Evolutionary conservation across 1,284 basidiomycete genomes (phyloP), one percentile per base, ranked within the genome.

Genomic region (Coniophora puteana): DNA sequence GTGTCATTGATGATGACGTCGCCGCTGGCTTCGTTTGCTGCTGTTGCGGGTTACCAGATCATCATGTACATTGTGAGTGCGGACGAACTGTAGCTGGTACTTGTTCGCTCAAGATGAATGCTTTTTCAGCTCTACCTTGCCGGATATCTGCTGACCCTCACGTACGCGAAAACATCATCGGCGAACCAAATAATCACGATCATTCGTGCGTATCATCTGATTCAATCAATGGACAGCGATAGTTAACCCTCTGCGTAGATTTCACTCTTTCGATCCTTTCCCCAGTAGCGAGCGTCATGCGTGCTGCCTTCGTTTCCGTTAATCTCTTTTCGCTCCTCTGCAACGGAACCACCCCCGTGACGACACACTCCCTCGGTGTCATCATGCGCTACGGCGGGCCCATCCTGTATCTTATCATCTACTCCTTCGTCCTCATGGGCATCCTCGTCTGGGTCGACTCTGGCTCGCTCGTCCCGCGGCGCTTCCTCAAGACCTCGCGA

Each of bases 241-340:
- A 21, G 7, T 14, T 11, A 42, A 18, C 10, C 11, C 33, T 12
- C 3, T 2, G 40, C 12, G 4, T 47, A 75, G 71, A 90, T 57
- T 87, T 83, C 51, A 80, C 82, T 0, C 57, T 84, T 27, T 83
- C 83, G 0, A 43, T 88, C 3, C 58, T 80, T 16, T 78, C 83
- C 2, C 85, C 87, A 6, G 76, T 90, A 7, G 78, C 77, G 3
- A 86, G 76, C 52, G 70, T 83, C 29, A 49, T 75, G 21, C 73
- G 87, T 32, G 80, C 86, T 0, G 75, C 76, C 1, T 71, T 89
- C 23, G 74, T 91, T 11, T 83, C 83, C 0, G 70, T 88, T 52
- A 90, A 91, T 56, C 59, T 88, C 2, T 91, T 90, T 59, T 83
- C 79, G 5, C 65, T 90, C 13, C 75, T 89, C 1, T 90, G 88